A percentile compares a stretch with the other conserved stretches of the same genome.
Evolutionary conservation across 257 asterid genomes (phyloP).

Genomic region (Solanum chiquidenum): DNA sequence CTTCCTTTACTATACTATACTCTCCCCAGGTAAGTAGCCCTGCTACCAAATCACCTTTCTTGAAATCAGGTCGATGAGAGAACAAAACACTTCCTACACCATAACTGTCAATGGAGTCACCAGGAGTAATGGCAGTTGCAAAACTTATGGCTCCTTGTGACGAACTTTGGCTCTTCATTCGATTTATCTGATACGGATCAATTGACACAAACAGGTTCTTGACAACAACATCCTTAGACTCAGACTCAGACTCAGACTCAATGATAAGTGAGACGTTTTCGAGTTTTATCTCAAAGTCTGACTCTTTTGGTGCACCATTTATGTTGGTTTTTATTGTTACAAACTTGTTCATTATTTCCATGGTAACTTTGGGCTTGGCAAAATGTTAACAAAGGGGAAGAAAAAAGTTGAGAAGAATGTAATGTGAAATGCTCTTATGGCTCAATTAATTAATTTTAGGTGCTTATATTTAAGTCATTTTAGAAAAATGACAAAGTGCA

Average conservation of each 20-base stretch:
- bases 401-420: background rate
- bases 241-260: conserved; percentile 4
- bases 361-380: background rate
- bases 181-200: conserved; percentile 63
- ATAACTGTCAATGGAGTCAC: conserved; percentile 39
- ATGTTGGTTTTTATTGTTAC: conserved; percentile 10
- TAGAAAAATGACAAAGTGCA: background rate
- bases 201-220: conserved; percentile 45
- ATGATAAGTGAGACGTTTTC: conserved; percentile 5
- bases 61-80: conserved; percentile 34
- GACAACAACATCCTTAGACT: conserved; percentile 23
- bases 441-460: background rate
- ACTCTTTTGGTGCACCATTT: conserved; percentile 23
- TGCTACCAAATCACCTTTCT: conserved; percentile 44
- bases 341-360: conserved; percentile 16
- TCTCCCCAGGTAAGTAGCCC: conserved; percentile 77
- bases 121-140: conserved; percentile 30
- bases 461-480: background rate
- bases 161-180: conserved; percentile 44
- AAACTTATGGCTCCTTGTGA: conserved; percentile 30
- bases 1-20: conserved; percentile 35
- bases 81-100: conserved; percentile 68
- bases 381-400: background rate
- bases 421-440: background rate
- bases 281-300: conserved; percentile 20